Base-by-base conservation (phyloP, 192 early-diverging fungal genomes). In the Paraglomus brasilianum region DNA sequence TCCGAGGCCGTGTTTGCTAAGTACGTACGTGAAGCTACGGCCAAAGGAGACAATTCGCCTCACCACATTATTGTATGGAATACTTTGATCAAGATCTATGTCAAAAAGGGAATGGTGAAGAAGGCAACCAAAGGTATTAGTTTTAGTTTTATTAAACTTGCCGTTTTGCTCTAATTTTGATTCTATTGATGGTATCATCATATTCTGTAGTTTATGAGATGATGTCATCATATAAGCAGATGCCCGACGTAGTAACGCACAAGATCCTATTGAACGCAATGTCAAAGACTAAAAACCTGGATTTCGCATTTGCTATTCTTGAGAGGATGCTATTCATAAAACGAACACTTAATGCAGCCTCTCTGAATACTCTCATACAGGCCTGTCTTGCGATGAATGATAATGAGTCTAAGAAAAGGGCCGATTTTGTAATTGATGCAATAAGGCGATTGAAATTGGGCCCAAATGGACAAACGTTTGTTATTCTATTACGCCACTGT, bases 51-150 rank as follows among this genome's bases (percentile, higher is more conserved):
- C 0, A 40, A 17, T n/a, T 39, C 21, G 7, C 13, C 9, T 39
- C 39, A 38, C 9, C 47, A 66, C 19, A 66, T 66, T 40, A 49
- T 50, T 14, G 63, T 50, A n/a, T 66, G 63, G 63, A 66, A 66
- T 66, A 38, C 19, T 13, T n/a, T 66, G 17, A 10, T 14, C 14
- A 38, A 15, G 13, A 66, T 66, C 10, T 66, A 66, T n/a, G 14
- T 15, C 38, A 48, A 66, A 9, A 66, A 36, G 39, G 47, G 63
- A 41, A 11, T 15, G 5, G 21, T 4, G 11, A 19, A 66, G 11
- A 38, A 66, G 40, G 46, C 50, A 42, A 39, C 15, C 9, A 50
- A 13, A 21, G 38, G 63, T 66, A 66, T 50, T 45, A 40, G 14
- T 21, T 62, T n/a, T n/a, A n/a, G n/a, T n/a, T n/a, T n/a, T n/a